Base-by-base conservation (phyloP, 2,329 filamentous ascomycete species). In the Sclerotinia spermophila region DNA sequence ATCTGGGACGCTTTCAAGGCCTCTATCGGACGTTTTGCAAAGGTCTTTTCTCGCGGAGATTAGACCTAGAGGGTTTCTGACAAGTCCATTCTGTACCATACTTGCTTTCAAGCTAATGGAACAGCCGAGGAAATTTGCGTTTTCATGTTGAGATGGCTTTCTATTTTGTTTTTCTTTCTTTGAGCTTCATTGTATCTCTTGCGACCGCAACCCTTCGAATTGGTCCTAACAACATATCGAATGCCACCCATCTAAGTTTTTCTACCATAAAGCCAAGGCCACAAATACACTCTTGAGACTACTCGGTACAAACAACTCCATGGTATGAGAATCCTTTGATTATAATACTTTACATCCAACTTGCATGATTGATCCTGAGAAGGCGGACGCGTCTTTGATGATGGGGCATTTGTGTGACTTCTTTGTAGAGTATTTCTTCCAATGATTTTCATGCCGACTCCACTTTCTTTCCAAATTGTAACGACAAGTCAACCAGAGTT, bases 311-410 rank as follows among this genome's bases (percentile, higher is more conserved):
- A 59, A 15, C 56, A 24, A 8, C 21, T 35, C 55, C 5, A 58
- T 3, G 33, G 33, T 24, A n/a, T 59, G 56, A 17, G 56, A 17
- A 38, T 38, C 56, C 38, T 59, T 33, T 35, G 0, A 33, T 15
- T 11, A n/a, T 21, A 13, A 59, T 59, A 53, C n/a, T n/a, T 30
- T 15, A 6, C 33, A 40, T 27, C 1, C 33, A 42, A 19, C 6
- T 53, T 4, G n/a, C 62, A 65, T 21, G 7, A 40, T 40, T 7
- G 6, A 24, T 40, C n/a, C 19, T 48, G 51, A 53, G 45, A 45
- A 64, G 45, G 35, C n/a, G 44, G 62, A 65, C 62, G 62, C 44
- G 45, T 35, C 62, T 64, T 48, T 17, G 21, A 53, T 53, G 35
- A 65, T 19, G 45, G 38, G 45, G 21, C 13, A 53, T 40, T 65